Base-by-base conservation (phyloP, 2,329 filamentous ascomycete species). In the Scopulariopsis brevicaulis region DNA sequence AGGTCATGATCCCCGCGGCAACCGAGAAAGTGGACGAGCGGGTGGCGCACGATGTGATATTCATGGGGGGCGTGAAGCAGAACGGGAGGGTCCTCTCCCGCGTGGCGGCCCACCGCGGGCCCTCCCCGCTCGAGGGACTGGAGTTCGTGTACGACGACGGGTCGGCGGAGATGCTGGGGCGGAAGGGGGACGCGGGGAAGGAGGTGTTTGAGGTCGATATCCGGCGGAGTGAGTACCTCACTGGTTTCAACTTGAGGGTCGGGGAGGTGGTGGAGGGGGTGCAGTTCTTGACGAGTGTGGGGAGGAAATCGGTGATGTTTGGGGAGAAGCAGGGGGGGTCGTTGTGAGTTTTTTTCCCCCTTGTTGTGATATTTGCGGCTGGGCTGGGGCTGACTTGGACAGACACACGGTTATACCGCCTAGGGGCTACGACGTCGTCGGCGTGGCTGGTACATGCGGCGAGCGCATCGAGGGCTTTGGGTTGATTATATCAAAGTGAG, bases 81-180 rank as follows among this genome's bases (percentile, higher is more conserved):
- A 20, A 53, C 15, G 87, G 83, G 35, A 87, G 91, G 62, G 79
- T 96, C 34, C 76, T 97, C 61, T 86, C 84, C 1, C 82, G 82
- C 5, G 80, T 96, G 59, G 81, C 84, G 60, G 78, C 96, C 15
- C 95, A 91, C 66, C 86, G 90, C 64, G 90, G 89, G 1, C 75
- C 78, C 28, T 32, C 28, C 59, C 86, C 86, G 4, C 68, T 97
- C 14, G 87, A 96, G 68, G 94, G 94, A 0, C 71, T 99, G 22
- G 93, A 97, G 69, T 97, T 99, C 70, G 78, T 89, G 60, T 97
- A 96, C 67, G 93, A 97, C 66, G 91, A 97, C 69, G 80, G 82
- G 18, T 87, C 89, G 1, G 87, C 79, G 58, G 90, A 96, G 68
- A 70, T 96, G 3, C 95, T 99, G 74, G 94, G 94, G 20, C 20